These are phyloP conservation scores for Lasiosphaeria hispida DNA, from an alignment of 495 filamentous ascomycete genomes.

Conservation along the genomic window DNA sequence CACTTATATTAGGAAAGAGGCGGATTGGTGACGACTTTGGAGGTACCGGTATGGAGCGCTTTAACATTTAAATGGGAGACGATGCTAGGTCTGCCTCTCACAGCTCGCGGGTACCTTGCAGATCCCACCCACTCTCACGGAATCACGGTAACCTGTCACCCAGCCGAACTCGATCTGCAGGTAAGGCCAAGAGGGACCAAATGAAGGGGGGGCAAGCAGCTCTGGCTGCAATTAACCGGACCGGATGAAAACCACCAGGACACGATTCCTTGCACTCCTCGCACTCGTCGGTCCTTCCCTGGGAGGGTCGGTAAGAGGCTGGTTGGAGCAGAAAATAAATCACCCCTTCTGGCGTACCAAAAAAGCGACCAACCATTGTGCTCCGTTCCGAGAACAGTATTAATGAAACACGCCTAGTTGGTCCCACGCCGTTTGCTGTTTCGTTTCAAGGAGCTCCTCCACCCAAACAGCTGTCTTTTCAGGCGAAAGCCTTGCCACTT, in stretches of 20 bases:
- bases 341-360: background rate
- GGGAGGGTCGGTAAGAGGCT: background rate
- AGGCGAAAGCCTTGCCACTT: background rate
- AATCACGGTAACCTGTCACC: constrained; percentile 1
- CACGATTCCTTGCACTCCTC: background rate
- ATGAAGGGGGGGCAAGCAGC: constrained; percentile 5
- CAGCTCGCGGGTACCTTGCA: constrained; percentile 11
- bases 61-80: too few species aligned
- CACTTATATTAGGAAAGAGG: too few species aligned
- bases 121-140: constrained; percentile 2
- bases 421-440: constrained; percentile 2
- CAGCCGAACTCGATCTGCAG: constrained; percentile 2
- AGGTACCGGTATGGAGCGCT: too few species aligned
- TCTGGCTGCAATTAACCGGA: constrained; percentile 20
- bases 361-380: background rate
- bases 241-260: constrained; percentile 5
- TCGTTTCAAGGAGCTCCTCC: constrained; percentile 1
- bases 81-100: too few species aligned
- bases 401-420: background rate
- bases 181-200: constrained; percentile 1
- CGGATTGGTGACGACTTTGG: too few species aligned
- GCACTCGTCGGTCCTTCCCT: constrained; percentile 2
- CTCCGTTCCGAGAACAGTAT: too few species aligned
- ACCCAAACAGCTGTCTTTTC: background rate
- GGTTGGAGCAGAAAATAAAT: background rate